Conservation (phyloP, 2,329 filamentous ascomycete genomes). For the Fusarium neocosmosporiellum region DNA sequence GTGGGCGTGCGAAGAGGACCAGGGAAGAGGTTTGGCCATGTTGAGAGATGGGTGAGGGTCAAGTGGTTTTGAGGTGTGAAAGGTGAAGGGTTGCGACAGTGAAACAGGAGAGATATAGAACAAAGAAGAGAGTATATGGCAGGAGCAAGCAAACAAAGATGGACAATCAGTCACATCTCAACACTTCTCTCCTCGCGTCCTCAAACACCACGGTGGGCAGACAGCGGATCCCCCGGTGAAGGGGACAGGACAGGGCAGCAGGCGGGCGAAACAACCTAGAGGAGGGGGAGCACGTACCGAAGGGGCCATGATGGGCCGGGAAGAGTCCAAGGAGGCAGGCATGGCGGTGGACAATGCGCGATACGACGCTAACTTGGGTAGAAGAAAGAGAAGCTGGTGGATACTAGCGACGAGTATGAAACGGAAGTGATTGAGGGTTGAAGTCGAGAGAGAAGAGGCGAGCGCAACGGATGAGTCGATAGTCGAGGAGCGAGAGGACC, state of each 20-base stretch:
- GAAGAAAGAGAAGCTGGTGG: constrained; percentile 2
- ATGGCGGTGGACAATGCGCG: constrained; percentile 49
- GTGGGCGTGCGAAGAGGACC: constrained; percentile 26
- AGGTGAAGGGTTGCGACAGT: constrained; percentile 6
- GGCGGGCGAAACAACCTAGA: constrained; percentile 9
- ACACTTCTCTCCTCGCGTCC: constrained; percentile 3
- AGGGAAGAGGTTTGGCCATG: constrained; percentile 37
- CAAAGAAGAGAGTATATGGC: neutral
- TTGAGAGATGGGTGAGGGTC: constrained; percentile 8
- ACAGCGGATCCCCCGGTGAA: constrained; percentile 11
- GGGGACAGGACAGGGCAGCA: constrained; percentile 8
- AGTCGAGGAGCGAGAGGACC: neutral
- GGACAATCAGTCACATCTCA: constrained; percentile 23
- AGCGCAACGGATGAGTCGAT: neutral
- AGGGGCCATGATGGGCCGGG: constrained; percentile 71
- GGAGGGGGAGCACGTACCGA: constrained; percentile 61
- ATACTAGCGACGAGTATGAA: constrained; percentile 18
- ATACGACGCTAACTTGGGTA: constrained; percentile 33
- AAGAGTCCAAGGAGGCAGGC: constrained; percentile 69
- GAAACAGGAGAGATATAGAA: constrained; percentile 7
- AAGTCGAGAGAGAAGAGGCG: neutral
- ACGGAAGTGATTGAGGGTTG: constrained; percentile 6
- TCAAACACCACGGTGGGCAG: constrained; percentile 28
- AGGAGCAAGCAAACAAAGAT: constrained; percentile 15
- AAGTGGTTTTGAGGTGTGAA: constrained; percentile 4